These are phyloP conservation scores for Amoebophrya sp. DNA, from an alignment of 169 alveolate species.

Conservation along the genomic window DNA sequence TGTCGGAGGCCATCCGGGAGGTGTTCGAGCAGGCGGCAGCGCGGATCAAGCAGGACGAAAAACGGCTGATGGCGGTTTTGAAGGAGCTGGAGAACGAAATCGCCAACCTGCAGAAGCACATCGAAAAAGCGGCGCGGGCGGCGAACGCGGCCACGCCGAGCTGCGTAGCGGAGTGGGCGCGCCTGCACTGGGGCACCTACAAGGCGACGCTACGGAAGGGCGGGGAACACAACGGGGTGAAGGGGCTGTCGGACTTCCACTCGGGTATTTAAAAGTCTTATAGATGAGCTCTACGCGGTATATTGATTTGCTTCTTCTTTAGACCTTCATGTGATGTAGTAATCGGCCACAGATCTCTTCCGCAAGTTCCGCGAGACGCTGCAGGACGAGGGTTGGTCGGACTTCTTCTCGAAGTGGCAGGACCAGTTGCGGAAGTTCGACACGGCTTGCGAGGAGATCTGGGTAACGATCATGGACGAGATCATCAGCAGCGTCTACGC, in stretches of 20 bases:
- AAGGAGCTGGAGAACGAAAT: background rate
- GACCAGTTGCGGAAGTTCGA: background rate
- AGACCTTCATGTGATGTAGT: too few relatives aligned
- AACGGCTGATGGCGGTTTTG: background rate
- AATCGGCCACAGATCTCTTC: too few relatives aligned
- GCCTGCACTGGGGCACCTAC: slow-evolving; percentile 2
- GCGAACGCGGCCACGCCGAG: background rate
- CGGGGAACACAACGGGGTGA: background rate
- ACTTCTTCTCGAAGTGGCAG: background rate
- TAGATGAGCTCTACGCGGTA: too few relatives aligned
- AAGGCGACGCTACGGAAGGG: background rate
- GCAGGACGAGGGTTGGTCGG: background rate
- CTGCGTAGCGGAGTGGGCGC: background rate
- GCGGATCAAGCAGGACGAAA: background rate
- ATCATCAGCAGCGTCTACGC: too few relatives aligned
- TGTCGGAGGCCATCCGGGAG: background rate
- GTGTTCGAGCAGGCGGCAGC: background rate
- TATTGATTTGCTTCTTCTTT: too few relatives aligned
- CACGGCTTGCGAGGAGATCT: too few relatives aligned
- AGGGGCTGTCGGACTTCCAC: background rate
- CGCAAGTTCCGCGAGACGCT: background rate
- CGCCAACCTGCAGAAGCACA: background rate
- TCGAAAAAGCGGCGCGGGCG: background rate
- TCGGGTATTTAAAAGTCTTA: too few relatives aligned
- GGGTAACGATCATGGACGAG: too few relatives aligned